phyloP scores from a whole-genome alignment of 805 yeast genomes.

The Brettanomyces bruxellensis region DNA sequence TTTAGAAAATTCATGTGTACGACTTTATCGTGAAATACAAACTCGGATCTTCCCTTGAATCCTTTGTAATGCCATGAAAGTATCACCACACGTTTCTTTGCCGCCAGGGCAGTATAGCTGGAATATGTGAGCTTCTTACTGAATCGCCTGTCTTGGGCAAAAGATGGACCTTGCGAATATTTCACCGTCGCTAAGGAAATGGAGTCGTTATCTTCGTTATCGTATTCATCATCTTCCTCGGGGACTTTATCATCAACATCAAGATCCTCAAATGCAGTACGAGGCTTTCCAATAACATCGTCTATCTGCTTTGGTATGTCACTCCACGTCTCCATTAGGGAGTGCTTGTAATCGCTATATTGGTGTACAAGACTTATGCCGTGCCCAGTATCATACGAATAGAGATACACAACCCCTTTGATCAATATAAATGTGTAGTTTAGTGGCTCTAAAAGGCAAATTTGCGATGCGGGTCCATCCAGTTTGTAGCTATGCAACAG shows the following conservation, averaged over 20 bases:
- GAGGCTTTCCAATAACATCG: not conserved
- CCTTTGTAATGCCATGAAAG: constrained; percentile 16
- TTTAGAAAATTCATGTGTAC: constrained; percentile 17
- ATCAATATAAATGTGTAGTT: constrained; percentile 22
- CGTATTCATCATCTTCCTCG: constrained; percentile 18
- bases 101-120: constrained; percentile 13
- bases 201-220: constrained; percentile 17
- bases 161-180: constrained; percentile 3
- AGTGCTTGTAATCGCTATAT: constrained; percentile 26
- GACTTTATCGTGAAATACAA: constrained; percentile 17
- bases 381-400: constrained; percentile 19
- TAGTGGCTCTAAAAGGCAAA: constrained; percentile 24
- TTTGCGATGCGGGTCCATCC: constrained; percentile 19
- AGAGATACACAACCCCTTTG: constrained; percentile 23
- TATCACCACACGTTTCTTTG: constrained; percentile 16
- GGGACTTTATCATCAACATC: constrained; percentile 7
- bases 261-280: constrained; percentile 1
- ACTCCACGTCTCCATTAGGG: constrained; percentile 18
- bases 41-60: constrained; percentile 17
- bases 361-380: constrained; percentile 16
- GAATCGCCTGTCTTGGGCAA: constrained; percentile 2
- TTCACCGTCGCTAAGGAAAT: constrained; percentile 24
- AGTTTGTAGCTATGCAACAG: constrained; percentile 9
- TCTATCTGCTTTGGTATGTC: constrained; percentile 2
- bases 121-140: constrained; percentile 6